These are phyloP conservation scores for Linum lewisii DNA, from an alignment of 345 rosid genomes.

Conservation along the genomic window DNA sequence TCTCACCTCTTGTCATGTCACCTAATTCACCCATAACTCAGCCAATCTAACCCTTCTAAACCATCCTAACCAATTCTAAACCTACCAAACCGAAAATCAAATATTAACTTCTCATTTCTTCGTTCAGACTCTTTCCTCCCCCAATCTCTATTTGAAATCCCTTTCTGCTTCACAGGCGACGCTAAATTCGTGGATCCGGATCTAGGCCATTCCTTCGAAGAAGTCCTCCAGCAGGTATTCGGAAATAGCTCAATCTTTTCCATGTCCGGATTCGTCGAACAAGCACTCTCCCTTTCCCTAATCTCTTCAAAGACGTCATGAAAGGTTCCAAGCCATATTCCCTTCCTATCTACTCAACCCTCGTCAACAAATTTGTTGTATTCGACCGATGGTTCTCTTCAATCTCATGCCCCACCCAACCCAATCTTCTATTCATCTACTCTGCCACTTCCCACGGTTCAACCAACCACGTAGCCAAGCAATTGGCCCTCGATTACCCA, in stretches of 20 bases:
- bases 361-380: conserved; percentile 68
- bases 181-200: conserved; percentile 95
- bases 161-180: conserved; percentile 73
- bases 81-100: too few species aligned
- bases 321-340: conserved; percentile 72
- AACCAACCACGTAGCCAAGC: conserved; percentile 72
- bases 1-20: too few species aligned
- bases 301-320: conserved; percentile 74
- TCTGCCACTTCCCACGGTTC: conserved; percentile 97
- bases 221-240: conserved; percentile 68
- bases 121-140: too few species aligned
- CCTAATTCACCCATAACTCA: too few species aligned
- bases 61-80: too few species aligned
- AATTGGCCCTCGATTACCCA: conserved; percentile 76
- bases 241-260: conserved; percentile 64
- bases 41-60: too few species aligned
- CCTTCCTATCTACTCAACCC: conserved; percentile 56
- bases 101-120: too few species aligned
- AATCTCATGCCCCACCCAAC: conserved; percentile 95
- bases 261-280: conserved; percentile 88
- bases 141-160: too few species aligned
- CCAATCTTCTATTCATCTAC: conserved; percentile 76
- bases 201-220: conserved; percentile 96
- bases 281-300: conserved; percentile 70
- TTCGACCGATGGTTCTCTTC: conserved; percentile 94